A percentile compares a stretch with the other conserved stretches of the same genome.
Conservation (phyloP, 2,329 filamentous ascomycete species). For the Fusarium humuli region DNA sequence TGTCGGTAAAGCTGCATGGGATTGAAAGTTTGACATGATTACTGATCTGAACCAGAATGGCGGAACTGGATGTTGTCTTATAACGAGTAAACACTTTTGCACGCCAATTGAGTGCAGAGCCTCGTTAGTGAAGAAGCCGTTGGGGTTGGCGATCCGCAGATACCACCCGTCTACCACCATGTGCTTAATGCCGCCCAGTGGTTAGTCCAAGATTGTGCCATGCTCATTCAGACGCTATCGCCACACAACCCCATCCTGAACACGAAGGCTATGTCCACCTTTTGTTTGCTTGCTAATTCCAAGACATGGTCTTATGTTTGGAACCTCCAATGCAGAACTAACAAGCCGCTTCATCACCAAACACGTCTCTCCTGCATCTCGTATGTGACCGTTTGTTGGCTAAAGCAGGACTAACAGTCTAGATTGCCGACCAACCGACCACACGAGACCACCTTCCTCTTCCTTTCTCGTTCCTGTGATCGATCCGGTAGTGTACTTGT, state of each 20-base stretch:
- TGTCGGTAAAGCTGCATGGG: rapidly evolving
- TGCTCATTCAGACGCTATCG: neutral
- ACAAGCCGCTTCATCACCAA: neutral
- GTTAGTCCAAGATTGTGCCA: neutral
- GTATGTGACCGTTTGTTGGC: neutral
- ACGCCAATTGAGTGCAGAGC: neutral
- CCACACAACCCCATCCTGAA: neutral
- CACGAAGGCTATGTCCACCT: neutral
- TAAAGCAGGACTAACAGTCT: neutral
- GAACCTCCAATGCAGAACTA: neutral
- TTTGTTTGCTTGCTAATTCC: neutral
- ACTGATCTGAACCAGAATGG: neutral
- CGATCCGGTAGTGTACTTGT: neutral
- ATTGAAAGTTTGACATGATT: neutral
- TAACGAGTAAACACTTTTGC: neutral
- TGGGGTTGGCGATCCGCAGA: neutral
- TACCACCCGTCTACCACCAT: neutral
- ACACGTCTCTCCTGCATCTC: neutral
- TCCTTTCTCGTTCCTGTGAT: neutral
- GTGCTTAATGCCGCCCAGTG: constrained; percentile 10
- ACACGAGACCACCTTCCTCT: neutral
- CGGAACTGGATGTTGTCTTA: neutral
- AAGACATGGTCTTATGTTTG: neutral
- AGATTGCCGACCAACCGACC: neutral
- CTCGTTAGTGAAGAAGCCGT: neutral